Conservation (phyloP, 2,329 filamentous ascomycete species). For the Stachybotrys chlorohalonatus region DNA sequence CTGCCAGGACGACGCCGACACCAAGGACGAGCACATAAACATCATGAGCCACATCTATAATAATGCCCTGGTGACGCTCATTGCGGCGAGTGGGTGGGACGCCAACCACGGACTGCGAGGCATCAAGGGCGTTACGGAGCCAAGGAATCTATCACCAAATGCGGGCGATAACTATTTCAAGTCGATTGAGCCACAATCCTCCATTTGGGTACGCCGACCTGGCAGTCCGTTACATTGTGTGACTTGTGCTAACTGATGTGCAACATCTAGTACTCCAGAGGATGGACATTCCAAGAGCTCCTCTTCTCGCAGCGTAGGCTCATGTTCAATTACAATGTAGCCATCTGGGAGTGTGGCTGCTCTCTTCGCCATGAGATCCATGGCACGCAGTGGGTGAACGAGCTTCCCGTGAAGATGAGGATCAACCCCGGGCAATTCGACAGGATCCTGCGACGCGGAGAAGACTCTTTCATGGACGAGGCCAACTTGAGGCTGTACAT, state of each 20-base stretch:
- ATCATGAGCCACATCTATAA: constrained; percentile 4
- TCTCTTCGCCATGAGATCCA: background rate
- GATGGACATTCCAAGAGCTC: constrained; percentile 6
- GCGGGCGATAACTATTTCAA: background rate
- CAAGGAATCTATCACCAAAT: background rate
- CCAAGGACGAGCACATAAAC: background rate
- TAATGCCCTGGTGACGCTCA: constrained; percentile 1
- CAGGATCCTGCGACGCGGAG: background rate
- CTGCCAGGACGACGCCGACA: constrained; percentile 3
- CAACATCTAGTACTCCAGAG: constrained; percentile 1
- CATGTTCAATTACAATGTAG: background rate
- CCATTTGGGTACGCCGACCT: background rate
- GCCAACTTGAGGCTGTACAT: background rate
- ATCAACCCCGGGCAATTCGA: background rate
- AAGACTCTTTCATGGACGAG: background rate
- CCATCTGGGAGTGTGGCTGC: background rate
- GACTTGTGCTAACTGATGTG: background rate
- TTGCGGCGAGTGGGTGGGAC: constrained; percentile 1
- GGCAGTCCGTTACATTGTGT: background rate
- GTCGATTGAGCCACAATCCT: background rate
- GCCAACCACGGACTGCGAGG: constrained; percentile 1
- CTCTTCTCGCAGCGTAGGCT: constrained; percentile 4
- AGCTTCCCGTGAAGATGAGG: background rate
- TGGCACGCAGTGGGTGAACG: background rate
- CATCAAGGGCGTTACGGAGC: background rate